These are phyloP conservation scores for Metschnikowia gelsemii DNA, from an alignment of 805 yeast genomes.

Conservation along the genomic window DNA sequence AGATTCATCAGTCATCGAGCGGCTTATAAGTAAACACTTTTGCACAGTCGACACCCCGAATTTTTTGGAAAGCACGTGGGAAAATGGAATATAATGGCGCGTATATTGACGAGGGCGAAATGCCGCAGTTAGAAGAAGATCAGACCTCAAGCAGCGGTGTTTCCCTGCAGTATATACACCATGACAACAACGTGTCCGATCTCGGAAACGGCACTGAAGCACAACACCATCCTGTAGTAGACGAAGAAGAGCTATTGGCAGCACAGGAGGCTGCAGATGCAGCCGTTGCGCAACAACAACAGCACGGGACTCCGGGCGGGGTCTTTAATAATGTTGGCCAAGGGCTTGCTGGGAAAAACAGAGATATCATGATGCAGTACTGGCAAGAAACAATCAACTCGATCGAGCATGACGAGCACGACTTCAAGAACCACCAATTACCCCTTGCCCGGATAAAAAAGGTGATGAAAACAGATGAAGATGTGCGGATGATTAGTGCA, in stretches of 20 bases:
- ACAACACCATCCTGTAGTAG: constrained; percentile 28
- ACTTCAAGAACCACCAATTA: constrained; percentile 88
- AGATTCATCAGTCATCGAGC: not conserved
- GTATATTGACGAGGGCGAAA: constrained; percentile 32
- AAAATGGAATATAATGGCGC: constrained; percentile 28
- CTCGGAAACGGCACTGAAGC: constrained; percentile 5
- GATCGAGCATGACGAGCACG: constrained; percentile 85
- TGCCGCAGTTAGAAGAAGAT: constrained; percentile 22
- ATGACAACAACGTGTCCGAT: constrained; percentile 10
- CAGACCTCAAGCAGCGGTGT: constrained; percentile 19
- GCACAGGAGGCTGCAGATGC: constrained; percentile 50
- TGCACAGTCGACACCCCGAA: too few relatives aligned
- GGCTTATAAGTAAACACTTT: not conserved
- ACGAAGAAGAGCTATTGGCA: constrained; percentile 42
- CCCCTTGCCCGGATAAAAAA: constrained; percentile 96
- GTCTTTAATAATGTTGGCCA: constrained; percentile 90
- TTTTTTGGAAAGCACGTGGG: not conserved
- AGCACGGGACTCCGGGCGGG: constrained; percentile 48
- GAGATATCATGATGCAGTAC: constrained; percentile 89
- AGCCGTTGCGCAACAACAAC: constrained; percentile 45
- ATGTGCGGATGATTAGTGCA: constrained; percentile 95
- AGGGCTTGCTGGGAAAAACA: constrained; percentile 45
- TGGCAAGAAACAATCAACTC: constrained; percentile 97
- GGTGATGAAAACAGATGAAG: constrained; percentile 97
- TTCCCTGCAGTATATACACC: constrained; percentile 19